These are phyloP conservation scores for Aegilops umbellulata DNA, from an alignment of 176 grass and related monocot species.

Conservation along the genomic window DNA sequence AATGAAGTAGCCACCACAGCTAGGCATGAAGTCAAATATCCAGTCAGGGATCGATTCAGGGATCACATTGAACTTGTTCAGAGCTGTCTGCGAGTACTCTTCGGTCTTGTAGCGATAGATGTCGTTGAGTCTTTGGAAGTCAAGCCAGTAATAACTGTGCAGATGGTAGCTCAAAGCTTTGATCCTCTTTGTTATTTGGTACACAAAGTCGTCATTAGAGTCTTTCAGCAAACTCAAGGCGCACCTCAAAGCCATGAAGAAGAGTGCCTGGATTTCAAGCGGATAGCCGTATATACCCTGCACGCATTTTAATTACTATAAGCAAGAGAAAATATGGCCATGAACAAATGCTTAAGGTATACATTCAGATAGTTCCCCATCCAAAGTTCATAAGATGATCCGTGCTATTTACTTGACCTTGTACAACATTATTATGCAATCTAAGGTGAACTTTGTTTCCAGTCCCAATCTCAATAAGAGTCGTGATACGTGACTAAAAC, in stretches of 20 bases:
- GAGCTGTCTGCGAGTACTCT: constrained; percentile 78
- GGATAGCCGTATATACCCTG: constrained; percentile 86
- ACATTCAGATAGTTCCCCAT: constrained; percentile 3
- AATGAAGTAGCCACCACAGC: constrained; percentile 72
- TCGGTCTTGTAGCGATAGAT: constrained; percentile 89
- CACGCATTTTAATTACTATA: constrained; percentile 24
- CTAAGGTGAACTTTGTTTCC: not conserved
- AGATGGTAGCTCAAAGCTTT: constrained; percentile 80
- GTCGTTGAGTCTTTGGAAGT: constrained; percentile 66
- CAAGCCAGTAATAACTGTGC: constrained; percentile 69
- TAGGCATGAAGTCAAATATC: constrained; percentile 86
- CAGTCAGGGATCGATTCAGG: constrained; percentile 79
- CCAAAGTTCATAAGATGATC: not conserved
- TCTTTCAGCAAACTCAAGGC: constrained; percentile 44
- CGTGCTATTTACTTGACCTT: not conserved
- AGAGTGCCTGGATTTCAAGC: constrained; percentile 80
- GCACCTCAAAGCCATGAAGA: constrained; percentile 78
- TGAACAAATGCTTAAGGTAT: constrained; percentile 9
- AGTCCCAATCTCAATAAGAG: not conserved
- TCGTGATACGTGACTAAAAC: not conserved
- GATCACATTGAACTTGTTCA: constrained; percentile 93
- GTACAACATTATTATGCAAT: constrained; percentile 12
- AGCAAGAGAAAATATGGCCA: not conserved
- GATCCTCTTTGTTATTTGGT: constrained; percentile 56
- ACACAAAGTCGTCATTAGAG: constrained; percentile 38